Base-by-base conservation (phyloP, 352 stramenopile genomes). In the Pythium brassicae region DNA sequence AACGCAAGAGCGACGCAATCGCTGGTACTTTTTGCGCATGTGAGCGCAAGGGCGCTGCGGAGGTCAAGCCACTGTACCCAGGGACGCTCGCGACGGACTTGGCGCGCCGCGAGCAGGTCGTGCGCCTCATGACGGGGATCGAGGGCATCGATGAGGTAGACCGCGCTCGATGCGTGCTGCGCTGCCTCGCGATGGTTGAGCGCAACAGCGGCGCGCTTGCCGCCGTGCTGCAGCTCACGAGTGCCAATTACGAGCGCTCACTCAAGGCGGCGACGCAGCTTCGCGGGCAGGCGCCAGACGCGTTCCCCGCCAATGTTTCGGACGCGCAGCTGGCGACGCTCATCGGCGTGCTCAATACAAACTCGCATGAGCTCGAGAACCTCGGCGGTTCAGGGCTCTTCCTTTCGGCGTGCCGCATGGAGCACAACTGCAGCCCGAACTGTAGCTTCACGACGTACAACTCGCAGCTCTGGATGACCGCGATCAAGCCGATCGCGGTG, bases 381-480 rank as follows among this genome's bases (percentile, higher is more conserved):
- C 61, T 92, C 8, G 74, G 79, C 27, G 77, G 82, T 22, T 88
- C 82, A 6, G 82, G 82, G 2, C 50, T 89, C 19, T 92, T 92
- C 59, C 63, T 89, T 6, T 86, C 72, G 39, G 82, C 76, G 9
- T 87, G 76, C 54, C 75, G 72, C 44, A 87, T 92, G 71, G 75
- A 92, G 65, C 82, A 92, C 68, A 83, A 66, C 61, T 92, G 77
- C 61, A 40, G 53, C 26, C 77, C 82, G 19, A 89, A 86, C 65
- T 89, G 78, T 57, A 88, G 71, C 70, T 87, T 89, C 63, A 89
- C 79, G 29, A 89, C 78, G 25, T 81, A 78, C 53, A 75, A 83
- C 40, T 69, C 69, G 27, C 73, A 71, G 57, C 63, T 92, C n/a
- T 89, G 76, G 78, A 85, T 92, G 71, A 89, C 78, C 3, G 78